Percentiles rank a stretch among this genome's conserved stretches.
Evolutionary conservation across 352 stramenopile genomes (phyloP).

Genomic region (Halophytophthora batemanensis): DNA sequence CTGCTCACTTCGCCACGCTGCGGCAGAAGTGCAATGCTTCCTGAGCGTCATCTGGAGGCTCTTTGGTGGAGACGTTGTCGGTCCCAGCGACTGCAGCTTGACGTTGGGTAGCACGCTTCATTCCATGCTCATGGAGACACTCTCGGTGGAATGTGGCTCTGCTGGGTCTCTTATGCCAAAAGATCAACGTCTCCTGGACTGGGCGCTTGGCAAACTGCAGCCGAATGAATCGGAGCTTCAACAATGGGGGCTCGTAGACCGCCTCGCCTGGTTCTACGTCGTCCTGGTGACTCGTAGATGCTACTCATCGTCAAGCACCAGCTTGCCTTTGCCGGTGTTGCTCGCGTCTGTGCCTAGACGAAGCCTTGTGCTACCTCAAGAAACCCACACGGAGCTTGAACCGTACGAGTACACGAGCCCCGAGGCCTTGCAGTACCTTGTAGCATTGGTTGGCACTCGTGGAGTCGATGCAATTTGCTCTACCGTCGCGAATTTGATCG

Average conservation of each 20-base stretch:
- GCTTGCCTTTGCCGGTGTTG: conserved; percentile 2
- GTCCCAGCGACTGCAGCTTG: background rate
- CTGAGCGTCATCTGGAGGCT: conserved; percentile 11
- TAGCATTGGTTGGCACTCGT: conserved; percentile 8
- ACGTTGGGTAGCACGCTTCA: conserved; percentile 14
- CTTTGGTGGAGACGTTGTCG: conserved; percentile 7
- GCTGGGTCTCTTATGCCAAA: conserved; percentile 12
- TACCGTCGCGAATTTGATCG: conserved; percentile 20
- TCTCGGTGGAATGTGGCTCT: conserved; percentile 8
- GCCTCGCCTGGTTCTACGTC: conserved; percentile 22
- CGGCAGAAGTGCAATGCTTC: conserved; percentile 16
- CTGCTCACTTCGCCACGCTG: conserved; percentile 14
- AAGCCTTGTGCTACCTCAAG: conserved; percentile 15
- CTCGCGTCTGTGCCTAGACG: conserved; percentile 16
- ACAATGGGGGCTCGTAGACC: conserved; percentile 20
- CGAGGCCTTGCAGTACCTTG: conserved; percentile 9
- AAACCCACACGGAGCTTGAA: conserved; percentile 8
- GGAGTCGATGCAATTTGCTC: conserved; percentile 16
- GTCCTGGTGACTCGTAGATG: conserved; percentile 16
- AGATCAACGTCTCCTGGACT: conserved; percentile 21
- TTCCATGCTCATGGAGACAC: conserved; percentile 6
- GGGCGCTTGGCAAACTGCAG: conserved; percentile 1
- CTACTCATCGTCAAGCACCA: background rate
- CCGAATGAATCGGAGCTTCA: conserved; percentile 14
- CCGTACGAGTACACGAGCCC: conserved; percentile 18